Percentiles rank a stretch among this genome's conserved stretches.
These are phyloP conservation scores for Cydonia oblonga DNA, from an alignment of 331 rosid species.

Conservation along the genomic window DNA sequence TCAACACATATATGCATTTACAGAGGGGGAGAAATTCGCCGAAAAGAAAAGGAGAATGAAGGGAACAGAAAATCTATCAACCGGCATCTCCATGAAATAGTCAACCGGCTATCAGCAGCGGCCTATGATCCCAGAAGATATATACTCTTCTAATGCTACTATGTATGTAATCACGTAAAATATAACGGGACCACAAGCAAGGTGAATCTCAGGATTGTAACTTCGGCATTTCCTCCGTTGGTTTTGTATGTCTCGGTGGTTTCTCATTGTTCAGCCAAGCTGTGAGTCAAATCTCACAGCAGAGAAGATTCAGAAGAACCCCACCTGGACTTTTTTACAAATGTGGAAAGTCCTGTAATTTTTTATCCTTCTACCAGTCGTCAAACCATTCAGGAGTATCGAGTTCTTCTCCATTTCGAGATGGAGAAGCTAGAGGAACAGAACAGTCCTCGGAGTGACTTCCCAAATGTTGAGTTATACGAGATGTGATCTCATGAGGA, in stretches of 20 bases:
- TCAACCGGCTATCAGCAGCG: constrained; percentile 20
- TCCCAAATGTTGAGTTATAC: constrained; percentile 56
- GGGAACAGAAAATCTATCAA: constrained; percentile 5
- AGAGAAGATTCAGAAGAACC: neutral
- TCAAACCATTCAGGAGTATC: constrained; percentile 77
- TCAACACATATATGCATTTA: constrained; percentile 33
- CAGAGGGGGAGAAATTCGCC: constrained; percentile 24
- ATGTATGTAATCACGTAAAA: constrained; percentile 9
- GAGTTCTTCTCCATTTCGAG: constrained; percentile 43
- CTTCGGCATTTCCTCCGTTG: constrained; percentile 16
- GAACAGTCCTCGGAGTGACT: constrained; percentile 42
- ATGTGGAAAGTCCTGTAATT: constrained; percentile 8
- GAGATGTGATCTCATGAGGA: constrained; percentile 59
- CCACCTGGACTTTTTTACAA: constrained; percentile 17
- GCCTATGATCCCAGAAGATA: constrained; percentile 10
- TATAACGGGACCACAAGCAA: constrained; percentile 19
- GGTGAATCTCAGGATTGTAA: constrained; percentile 13
- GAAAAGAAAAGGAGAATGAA: neutral
- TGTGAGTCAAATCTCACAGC: constrained; percentile 10
- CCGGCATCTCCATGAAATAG: constrained; percentile 31
- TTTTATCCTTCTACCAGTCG: constrained; percentile 58
- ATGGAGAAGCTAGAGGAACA: constrained; percentile 35
- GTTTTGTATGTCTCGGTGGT: constrained; percentile 7
- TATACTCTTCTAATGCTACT: constrained; percentile 15
- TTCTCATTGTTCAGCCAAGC: too few species aligned